phyloP scores from a whole-genome alignment of 345 rosid genomes.

The Mangifera indica region DNA sequence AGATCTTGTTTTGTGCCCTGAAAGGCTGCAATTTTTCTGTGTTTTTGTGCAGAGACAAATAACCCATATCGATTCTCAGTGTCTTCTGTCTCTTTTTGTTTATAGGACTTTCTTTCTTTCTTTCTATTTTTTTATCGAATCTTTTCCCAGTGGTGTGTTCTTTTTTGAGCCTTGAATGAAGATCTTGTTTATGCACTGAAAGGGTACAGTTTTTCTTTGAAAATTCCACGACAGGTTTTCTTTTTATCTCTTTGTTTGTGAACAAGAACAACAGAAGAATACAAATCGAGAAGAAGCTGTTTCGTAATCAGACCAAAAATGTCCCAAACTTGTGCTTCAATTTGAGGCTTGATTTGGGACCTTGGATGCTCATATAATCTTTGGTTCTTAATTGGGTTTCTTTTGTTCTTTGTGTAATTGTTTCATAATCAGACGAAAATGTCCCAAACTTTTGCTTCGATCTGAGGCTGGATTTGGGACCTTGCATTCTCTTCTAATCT shows the following conservation, averaged over 20 bases:
- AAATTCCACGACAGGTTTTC: slow-evolving; percentile 4
- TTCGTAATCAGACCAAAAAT: slow-evolving; percentile 12
- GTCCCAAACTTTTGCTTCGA: slow-evolving; percentile 21
- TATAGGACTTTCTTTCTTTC: too few relatives aligned
- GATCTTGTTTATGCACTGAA: slow-evolving; percentile 21
- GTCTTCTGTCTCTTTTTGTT: too few relatives aligned
- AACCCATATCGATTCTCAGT: too few relatives aligned
- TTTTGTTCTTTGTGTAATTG: too few relatives aligned
- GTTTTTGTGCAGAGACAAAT: too few relatives aligned
- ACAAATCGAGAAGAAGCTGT: neutral
- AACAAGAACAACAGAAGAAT: neutral
- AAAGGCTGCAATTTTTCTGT: too few relatives aligned
- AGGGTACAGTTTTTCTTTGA: slow-evolving; percentile 14
- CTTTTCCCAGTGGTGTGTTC: neutral
- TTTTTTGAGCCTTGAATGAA: slow-evolving; percentile 28
- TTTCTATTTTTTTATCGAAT: too few relatives aligned
- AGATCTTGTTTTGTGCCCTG: too few relatives aligned
- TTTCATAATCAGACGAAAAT: neutral
- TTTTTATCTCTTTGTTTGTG: neutral
- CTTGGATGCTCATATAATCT: too few relatives aligned
- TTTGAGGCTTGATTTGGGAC: too few relatives aligned
- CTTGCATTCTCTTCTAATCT: neutral
- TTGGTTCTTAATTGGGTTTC: too few relatives aligned
- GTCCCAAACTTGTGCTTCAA: too few relatives aligned
- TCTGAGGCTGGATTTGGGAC: slow-evolving; percentile 13